Conservation (phyloP, 345 rosid species). For the Reutealis trisperma region DNA sequence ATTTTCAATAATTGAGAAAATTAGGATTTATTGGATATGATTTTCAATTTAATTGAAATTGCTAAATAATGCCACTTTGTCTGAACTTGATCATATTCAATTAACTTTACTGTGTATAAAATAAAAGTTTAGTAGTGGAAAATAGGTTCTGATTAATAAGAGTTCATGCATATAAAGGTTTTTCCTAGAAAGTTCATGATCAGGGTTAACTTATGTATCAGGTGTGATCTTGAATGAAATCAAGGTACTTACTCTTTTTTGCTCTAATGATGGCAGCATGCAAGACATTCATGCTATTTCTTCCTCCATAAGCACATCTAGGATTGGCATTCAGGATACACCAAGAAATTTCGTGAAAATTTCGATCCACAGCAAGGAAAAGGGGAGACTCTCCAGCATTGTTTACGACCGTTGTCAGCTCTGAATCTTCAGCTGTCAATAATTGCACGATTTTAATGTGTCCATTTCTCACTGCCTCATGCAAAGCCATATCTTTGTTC, state of each 20-base stretch:
- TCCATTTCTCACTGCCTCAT: conserved; percentile 22
- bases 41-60: no score
- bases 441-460: conserved; percentile 11
- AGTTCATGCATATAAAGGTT: no score
- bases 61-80: no score
- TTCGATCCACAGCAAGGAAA: conserved; percentile 23
- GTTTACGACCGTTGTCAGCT: neutral
- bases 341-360: neutral
- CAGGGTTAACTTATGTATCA: no score
- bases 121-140: no score
- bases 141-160: no score
- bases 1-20: no score
- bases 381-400: conserved; percentile 5
- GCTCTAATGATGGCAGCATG: conserved; percentile 29
- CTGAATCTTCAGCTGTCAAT: conserved; percentile 19
- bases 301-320: conserved; percentile 9
- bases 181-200: no score
- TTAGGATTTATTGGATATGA: no score
- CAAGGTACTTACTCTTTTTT: neutral
- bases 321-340: conserved; percentile 17
- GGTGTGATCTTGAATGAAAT: no score
- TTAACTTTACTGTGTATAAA: no score
- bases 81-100: no score
- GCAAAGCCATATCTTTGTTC: conserved; percentile 26
- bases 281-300: conserved; percentile 24